phyloP scores from a whole-genome alignment of 768 basidiomycete genomes.

The Leccinum aurantiacum region DNA sequence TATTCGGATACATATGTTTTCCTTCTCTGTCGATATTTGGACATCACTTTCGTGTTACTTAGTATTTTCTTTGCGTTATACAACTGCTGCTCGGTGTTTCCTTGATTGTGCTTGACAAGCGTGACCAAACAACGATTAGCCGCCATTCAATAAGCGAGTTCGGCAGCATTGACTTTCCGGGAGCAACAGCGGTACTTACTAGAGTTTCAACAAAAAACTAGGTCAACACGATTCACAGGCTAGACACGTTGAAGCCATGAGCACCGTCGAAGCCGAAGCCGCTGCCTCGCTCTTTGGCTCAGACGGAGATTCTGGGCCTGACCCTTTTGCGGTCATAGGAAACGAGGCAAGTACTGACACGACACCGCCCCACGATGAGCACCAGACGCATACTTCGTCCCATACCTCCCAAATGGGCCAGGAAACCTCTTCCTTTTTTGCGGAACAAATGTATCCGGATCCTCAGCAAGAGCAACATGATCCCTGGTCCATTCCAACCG shows the following conservation, averaged over 20 bases:
- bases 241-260: slow-evolving; percentile 48
- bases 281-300: slow-evolving; percentile 80
- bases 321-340: slow-evolving; percentile 65
- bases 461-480: slow-evolving; percentile 26
- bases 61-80: slow-evolving; percentile 17
- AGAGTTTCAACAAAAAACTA: slow-evolving; percentile 17
- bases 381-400: slow-evolving; percentile 24
- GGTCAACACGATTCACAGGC: slow-evolving; percentile 9
- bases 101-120: slow-evolving; percentile 16
- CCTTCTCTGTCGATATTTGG: slow-evolving; percentile 36
- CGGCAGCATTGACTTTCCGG: slow-evolving; percentile 1
- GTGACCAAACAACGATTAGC: slow-evolving; percentile 27
- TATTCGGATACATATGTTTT: slow-evolving; percentile 28
- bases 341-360: slow-evolving; percentile 33
- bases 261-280: slow-evolving; percentile 73
- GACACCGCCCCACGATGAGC: slow-evolving; percentile 27
- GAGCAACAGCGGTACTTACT: neutral
- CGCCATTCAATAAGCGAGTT: slow-evolving; percentile 5
- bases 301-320: slow-evolving; percentile 53
- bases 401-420: slow-evolving; percentile 33
- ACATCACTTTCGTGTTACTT: slow-evolving; percentile 10
- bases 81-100: neutral
- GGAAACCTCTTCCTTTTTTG: slow-evolving; percentile 40
- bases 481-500: slow-evolving; percentile 28
- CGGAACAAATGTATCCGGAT: slow-evolving; percentile 34